Conservation (phyloP, 345 rosid species). For the Iberis pinnata region DNA sequence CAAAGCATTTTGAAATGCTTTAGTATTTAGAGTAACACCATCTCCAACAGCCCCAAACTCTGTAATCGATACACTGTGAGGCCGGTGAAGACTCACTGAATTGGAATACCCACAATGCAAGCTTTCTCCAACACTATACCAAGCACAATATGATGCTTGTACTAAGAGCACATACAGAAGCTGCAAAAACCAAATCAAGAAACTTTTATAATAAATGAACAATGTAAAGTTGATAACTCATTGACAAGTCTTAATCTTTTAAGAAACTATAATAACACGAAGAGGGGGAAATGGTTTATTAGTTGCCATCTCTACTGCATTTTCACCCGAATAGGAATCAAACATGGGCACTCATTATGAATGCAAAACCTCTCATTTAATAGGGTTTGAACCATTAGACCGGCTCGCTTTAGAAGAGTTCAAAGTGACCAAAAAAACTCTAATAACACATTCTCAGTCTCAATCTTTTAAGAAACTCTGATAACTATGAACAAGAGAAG, state of each 20-base stretch:
- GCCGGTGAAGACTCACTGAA: conserved; percentile 45
- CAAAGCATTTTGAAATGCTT: conserved; percentile 97
- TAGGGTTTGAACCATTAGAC: no score
- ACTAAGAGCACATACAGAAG: conserved; percentile 64
- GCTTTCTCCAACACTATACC: conserved; percentile 38
- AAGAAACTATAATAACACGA: no score
- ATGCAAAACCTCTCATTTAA: no score
- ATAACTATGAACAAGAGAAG: conserved; percentile 1
- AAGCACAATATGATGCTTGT: conserved; percentile 41
- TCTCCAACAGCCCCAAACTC: conserved; percentile 99
- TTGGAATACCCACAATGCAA: conserved; percentile 45
- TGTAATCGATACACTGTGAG: conserved; percentile 90
- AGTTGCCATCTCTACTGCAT: no score
- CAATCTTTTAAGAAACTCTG: conserved; percentile 4
- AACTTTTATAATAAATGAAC: conserved; percentile 19
- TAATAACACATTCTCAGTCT: no score
- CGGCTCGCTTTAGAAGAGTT: no score
- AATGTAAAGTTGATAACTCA: no score
- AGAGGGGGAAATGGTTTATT: no score
- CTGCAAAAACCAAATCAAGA: conserved; percentile 41
- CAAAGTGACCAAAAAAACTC: no score
- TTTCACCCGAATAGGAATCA: no score
- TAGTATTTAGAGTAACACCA: conserved; percentile 87
- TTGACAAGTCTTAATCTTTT: no score
- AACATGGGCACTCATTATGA: no score